Base-by-base conservation (phyloP, 495 filamentous ascomycete genomes). In the Xylaria longipes region DNA sequence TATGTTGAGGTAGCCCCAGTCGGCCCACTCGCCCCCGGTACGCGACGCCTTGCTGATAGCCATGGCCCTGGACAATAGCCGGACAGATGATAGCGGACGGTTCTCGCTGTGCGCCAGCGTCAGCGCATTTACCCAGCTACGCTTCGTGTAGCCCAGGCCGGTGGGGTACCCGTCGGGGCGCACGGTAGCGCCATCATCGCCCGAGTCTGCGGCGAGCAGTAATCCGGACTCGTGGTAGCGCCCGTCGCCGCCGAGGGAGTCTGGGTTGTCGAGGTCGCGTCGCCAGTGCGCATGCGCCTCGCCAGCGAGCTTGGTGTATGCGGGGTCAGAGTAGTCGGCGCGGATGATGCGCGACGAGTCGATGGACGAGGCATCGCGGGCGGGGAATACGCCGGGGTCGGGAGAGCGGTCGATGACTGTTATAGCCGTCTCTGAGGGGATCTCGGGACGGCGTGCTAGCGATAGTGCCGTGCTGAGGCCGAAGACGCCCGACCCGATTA, bases 281-380 rank as follows among this genome's bases (percentile, higher is more conserved):
- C 94, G 88, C 95, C 95, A 98, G 76, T 84, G 82, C 25, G 80
- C 75, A 64, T 92, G 91, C 5, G 94, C 94, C 8, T 85, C 79
- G 1, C 87, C 82, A 7, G 89, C 92, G 57, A 98, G 89, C 11
- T 82, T 79, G 14, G 92, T 85, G 79, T 98, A 97, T 2, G 86
- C 87, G 3, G 87, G 81, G 77, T 93, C 87, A 3, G 89, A 86
- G 78, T 97, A 97, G 83, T 97, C 94, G 46, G 94, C 84, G 33
- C 95, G 87, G 70, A 98, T 86, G 75, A 95, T 93, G 63, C 92
- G 90, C 25, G 91, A 93, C 50, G 85, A 87, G 83, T 95, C 93
- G 74, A 93, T 87, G 63, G 89, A 92, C 35, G 92, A 87, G 69
- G 89, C 89, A 74, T 94, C 88, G 4, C 88, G 88, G 70, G 91